phyloP scores from a whole-genome alignment of 805 yeast genomes.

The Myxozyma melibiosi region DNA sequence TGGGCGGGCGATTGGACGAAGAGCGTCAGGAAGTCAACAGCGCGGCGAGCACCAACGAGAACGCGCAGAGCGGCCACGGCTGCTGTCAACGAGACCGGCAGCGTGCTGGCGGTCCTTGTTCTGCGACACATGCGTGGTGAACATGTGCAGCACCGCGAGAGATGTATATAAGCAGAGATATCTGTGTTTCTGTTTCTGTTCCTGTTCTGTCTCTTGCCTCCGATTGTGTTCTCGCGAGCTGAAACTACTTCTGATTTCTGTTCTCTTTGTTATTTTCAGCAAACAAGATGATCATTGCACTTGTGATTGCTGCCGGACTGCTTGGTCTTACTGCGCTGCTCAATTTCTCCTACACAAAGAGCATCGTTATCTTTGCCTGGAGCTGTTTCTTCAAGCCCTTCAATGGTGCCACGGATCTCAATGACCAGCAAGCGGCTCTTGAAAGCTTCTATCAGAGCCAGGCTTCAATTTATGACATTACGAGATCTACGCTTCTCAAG shows the following conservation, averaged over 20 bases:
- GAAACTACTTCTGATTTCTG: neutral
- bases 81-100: neutral
- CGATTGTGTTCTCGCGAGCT: neutral
- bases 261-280: neutral
- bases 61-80: constrained; percentile 9
- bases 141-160: neutral
- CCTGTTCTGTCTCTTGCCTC: neutral
- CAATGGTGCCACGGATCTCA: constrained; percentile 40
- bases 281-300: constrained; percentile 5
- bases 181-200: neutral
- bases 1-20: constrained; percentile 9
- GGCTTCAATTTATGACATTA: constrained; percentile 74
- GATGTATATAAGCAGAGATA: neutral
- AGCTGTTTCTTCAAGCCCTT: constrained; percentile 66
- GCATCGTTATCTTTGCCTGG: constrained; percentile 44
- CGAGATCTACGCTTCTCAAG: constrained; percentile 64
- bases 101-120: neutral
- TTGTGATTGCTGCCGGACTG: constrained; percentile 17
- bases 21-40: no score
- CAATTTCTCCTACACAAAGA: constrained; percentile 16
- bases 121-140: neutral
- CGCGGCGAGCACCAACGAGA: constrained; percentile 14
- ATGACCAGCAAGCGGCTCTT: constrained; percentile 59
- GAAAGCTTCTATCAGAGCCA: constrained; percentile 76
- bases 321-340: constrained; percentile 17